Evolutionary conservation across 257 asterid genomes (phyloP), one percentile per base, ranked within the genome.

Genomic region (Gentiana dahurica): DNA sequence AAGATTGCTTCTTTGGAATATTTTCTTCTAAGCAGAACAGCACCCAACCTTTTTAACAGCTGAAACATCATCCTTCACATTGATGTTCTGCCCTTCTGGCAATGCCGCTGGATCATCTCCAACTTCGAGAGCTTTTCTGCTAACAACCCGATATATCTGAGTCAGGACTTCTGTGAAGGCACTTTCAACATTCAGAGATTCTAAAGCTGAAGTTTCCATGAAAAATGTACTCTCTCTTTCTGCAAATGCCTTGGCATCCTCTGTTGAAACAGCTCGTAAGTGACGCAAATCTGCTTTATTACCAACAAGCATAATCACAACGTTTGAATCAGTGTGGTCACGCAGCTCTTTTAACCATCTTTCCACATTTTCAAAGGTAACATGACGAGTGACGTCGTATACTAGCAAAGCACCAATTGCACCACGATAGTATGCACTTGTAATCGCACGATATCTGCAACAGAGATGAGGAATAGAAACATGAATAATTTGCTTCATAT

Each of bases 191-290:
- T 83, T 83, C 81, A 74, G 44, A 39, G 93, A 83, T 65, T 83
- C 89, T 71, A 83, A 65, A n/a, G 93, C 93, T 41, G 93, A 83
- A 32, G 92, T 83, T 69, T 83, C 87, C 92, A 80, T 83, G 65
- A 83, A 83, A 55, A 73, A 80, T 0, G 82, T 79, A 51, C 41
- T 76, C 61, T 83, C 89, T 60, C 58, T 73, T 68, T 83, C 86
- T 8, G 89, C 85, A 71, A 78, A 83, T 58, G 84, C 79, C 45
- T 71, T 65, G 5, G 84, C 78, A 49, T 83, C 93, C 60, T 83
- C 89, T 0, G 88, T 78, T 33, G 85, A 71, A 55, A 83, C 89
- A 62, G 89, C 86, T 10, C 89, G 73, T 47, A 83, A 41, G 70
- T 83, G 93, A 58, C 87, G 93, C 64, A 83, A 59, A 69, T 83